phyloP scores from a whole-genome alignment of 805 yeast species.

The Candida adriatica region DNA sequence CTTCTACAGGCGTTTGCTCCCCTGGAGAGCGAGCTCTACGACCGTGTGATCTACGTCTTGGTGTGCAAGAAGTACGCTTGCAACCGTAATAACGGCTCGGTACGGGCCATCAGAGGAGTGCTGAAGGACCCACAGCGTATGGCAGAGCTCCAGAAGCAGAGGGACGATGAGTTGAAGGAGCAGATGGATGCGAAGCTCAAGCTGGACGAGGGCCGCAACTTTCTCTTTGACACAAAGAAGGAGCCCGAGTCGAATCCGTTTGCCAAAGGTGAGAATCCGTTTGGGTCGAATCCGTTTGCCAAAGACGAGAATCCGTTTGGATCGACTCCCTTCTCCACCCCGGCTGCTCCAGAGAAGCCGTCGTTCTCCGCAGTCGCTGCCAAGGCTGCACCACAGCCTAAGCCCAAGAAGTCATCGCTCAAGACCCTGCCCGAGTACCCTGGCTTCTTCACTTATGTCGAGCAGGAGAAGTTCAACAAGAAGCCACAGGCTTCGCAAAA shows the following conservation, averaged over 20 bases:
- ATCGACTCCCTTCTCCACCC: conserved; percentile 34
- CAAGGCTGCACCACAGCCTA: conserved; percentile 16
- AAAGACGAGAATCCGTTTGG: conserved; percentile 9
- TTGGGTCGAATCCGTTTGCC: conserved; percentile 19
- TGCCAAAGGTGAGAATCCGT: conserved; percentile 33
- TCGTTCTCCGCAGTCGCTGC: conserved; percentile 29
- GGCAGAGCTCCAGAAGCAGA: conserved; percentile 31
- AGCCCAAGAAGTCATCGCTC: conserved; percentile 12
- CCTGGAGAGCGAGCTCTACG: conserved; percentile 62
- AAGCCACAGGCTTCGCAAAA: conserved; percentile 44
- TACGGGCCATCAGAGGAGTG: conserved; percentile 74
- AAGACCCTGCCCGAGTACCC: conserved; percentile 44
- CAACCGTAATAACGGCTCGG: conserved; percentile 59
- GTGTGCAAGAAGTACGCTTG: conserved; percentile 63
- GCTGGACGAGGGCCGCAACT: conserved; percentile 34
- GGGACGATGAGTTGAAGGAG: conserved; percentile 34
- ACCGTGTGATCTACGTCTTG: conserved; percentile 75
- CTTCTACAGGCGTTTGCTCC: conserved; percentile 80
- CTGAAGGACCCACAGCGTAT: conserved; percentile 48
- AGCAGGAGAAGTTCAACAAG: conserved; percentile 55
- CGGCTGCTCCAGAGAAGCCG: background rate
- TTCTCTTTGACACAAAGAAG: conserved; percentile 24
- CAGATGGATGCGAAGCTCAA: conserved; percentile 38
- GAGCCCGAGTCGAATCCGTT: conserved; percentile 40
- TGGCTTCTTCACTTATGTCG: conserved; percentile 66